phyloP scores from a whole-genome alignment of 768 basidiomycete genomes.

The Calocybe indica region DNA sequence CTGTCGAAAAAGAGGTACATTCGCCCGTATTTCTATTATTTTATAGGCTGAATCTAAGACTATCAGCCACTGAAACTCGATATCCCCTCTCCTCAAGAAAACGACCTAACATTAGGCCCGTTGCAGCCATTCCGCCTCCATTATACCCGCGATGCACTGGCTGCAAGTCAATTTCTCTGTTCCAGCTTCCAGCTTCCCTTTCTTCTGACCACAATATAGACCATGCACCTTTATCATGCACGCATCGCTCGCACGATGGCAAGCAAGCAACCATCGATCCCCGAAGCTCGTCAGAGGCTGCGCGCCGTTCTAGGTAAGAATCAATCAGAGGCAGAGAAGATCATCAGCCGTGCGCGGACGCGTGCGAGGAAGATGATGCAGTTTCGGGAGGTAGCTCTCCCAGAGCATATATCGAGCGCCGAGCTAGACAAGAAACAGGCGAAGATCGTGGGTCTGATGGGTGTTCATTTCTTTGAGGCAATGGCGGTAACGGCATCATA shows the following conservation, averaged over 20 bases:
- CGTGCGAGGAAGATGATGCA: too few relatives aligned
- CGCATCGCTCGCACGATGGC: constrained; percentile 6
- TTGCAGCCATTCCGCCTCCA: background rate
- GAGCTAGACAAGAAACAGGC: constrained; percentile 1
- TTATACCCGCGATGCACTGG: constrained; percentile 14
- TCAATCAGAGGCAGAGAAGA: too few relatives aligned
- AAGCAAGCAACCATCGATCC: too few relatives aligned
- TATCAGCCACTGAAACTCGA: background rate
- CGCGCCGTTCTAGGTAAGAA: too few relatives aligned
- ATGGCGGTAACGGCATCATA: background rate
- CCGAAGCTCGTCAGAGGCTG: too few relatives aligned
- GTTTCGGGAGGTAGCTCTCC: too few relatives aligned
- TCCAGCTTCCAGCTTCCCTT: background rate
- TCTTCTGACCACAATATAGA: constrained; percentile 5
- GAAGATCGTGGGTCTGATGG: background rate
- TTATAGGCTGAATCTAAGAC: background rate
- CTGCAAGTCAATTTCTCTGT: constrained; percentile 12
- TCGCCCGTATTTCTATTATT: background rate
- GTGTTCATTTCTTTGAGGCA: too few relatives aligned
- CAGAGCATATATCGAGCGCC: background rate
- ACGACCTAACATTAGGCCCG: background rate
- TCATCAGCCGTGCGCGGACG: too few relatives aligned
- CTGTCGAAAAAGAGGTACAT: background rate
- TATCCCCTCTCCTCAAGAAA: background rate
- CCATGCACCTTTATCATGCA: constrained; percentile 14